These are phyloP conservation scores for Canavalia gladiata DNA, from an alignment of 306 rosid species.

Conservation along the genomic window DNA sequence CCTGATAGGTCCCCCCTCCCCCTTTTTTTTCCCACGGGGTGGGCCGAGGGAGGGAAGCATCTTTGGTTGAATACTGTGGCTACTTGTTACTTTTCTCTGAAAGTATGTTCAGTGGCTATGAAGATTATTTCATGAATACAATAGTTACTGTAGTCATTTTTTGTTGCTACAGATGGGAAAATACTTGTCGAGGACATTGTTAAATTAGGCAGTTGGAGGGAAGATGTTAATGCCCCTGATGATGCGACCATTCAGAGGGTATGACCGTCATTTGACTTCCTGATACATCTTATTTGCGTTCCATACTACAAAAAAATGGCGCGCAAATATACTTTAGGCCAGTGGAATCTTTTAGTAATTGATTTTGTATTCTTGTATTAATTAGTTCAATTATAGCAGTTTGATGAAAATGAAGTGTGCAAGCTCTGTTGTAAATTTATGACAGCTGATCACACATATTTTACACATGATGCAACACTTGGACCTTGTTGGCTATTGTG, in stretches of 20 bases:
- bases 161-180: conserved; percentile 79
- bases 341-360: conserved; percentile 26
- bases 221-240: conserved; percentile 68
- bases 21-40: neutral
- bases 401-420: conserved; percentile 45
- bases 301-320: conserved; percentile 38
- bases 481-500: conserved; percentile 7
- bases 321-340: conserved; percentile 43
- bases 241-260: conserved; percentile 50
- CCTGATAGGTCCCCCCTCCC: neutral
- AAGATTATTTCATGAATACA: conserved; percentile 40
- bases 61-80: conserved; percentile 19
- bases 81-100: conserved; percentile 8
- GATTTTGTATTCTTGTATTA: conserved; percentile 45
- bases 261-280: conserved; percentile 31
- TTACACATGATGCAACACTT: conserved; percentile 14
- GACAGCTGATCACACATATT: conserved; percentile 42
- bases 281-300: conserved; percentile 32
- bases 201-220: conserved; percentile 77
- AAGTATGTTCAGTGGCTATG: neutral
- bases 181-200: conserved; percentile 97
- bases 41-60: conserved; percentile 1
- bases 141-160: conserved; percentile 14
- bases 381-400: conserved; percentile 45
- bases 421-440: conserved; percentile 58